Conservation (phyloP, 176 grass and related monocot species). For the Aegilops speltoides region DNA sequence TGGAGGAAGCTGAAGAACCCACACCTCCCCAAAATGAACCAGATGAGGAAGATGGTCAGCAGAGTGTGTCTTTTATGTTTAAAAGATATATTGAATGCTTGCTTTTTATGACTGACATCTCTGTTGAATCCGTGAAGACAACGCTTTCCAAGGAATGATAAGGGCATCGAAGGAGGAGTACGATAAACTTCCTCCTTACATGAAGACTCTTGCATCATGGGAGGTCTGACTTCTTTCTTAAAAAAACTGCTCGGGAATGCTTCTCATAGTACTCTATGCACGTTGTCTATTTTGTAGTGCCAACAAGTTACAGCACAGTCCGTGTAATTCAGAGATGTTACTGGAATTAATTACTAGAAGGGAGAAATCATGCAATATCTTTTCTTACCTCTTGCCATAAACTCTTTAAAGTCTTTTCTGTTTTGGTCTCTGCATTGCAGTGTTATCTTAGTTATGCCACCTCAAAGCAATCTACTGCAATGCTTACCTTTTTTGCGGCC, state of each 20-base stretch:
- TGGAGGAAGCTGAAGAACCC: slow-evolving; percentile 11
- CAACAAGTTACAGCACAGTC: background rate
- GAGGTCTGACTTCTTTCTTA: slow-evolving; percentile 51
- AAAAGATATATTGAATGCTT: background rate
- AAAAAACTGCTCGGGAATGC: background rate
- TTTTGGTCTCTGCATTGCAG: background rate
- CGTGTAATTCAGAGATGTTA: background rate
- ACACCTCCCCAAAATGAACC: background rate
- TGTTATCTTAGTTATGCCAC: background rate
- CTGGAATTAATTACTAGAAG: background rate
- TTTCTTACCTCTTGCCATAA: background rate
- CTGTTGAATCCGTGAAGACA: slow-evolving; percentile 25
- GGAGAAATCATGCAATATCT: background rate
- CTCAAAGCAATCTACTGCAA: slow-evolving; percentile 15
- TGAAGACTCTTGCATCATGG: slow-evolving; percentile 82
- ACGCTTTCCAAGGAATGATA: slow-evolving; percentile 40
- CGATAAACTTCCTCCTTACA: slow-evolving; percentile 69
- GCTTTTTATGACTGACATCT: slow-evolving; percentile 11
- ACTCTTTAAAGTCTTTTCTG: background rate
- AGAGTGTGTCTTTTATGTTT: background rate
- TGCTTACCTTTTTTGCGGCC: background rate
- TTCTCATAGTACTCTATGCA: background rate
- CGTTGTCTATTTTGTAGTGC: background rate
- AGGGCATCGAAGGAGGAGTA: slow-evolving; percentile 54
- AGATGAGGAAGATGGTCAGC: slow-evolving; percentile 33